These are phyloP conservation scores for Golovinomyces cichoracearum DNA, from an alignment of 2,329 filamentous ascomycete species.

Conservation along the genomic window DNA sequence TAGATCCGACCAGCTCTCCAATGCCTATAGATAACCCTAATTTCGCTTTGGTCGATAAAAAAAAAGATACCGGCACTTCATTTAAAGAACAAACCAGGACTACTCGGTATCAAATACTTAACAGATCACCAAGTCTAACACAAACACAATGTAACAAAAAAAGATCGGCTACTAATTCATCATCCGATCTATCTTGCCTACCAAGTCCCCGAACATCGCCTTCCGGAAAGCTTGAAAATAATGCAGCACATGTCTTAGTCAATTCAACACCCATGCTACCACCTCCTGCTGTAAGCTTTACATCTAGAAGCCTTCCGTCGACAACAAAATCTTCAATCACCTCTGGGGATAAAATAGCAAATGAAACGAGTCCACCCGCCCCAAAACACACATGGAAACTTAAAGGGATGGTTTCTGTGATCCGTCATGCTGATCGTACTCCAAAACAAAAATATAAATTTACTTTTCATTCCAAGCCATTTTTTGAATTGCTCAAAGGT, in stretches of 20 bases:
- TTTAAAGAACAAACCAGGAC: conserved; percentile 22
- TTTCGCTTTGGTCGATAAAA: conserved; percentile 3
- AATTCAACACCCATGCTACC: conserved; percentile 10
- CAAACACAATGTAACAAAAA: conserved; percentile 21
- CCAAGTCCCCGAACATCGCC: conserved; percentile 12
- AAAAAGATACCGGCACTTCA: conserved; percentile 11
- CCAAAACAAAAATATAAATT: conserved; percentile 99
- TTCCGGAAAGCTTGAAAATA: conserved; percentile 5
- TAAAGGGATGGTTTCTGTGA: conserved; percentile 90
- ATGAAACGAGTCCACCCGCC: conserved; percentile 22
- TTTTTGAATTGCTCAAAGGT: conserved; percentile 79
- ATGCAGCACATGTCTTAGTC: conserved; percentile 2
- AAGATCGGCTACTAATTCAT: conserved; percentile 18
- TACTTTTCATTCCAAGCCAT: conserved; percentile 89
- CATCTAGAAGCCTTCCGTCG: conserved; percentile 5
- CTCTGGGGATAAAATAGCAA: conserved; percentile 1
- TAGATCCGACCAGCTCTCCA: conserved; percentile 11
- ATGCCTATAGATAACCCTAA: conserved; percentile 4
- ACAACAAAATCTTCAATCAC: conserved; percentile 7
- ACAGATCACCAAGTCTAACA: conserved; percentile 36
- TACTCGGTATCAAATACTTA: conserved; percentile 29
- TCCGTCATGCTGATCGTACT: conserved; percentile 86
- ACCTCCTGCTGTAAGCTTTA: conserved; percentile 8
- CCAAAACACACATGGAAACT: conserved; percentile 93
- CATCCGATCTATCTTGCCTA: conserved; percentile 19